Base-by-base conservation (phyloP, 352 stramenopile species). In the Globisporangium rhizosaccharum region DNA sequence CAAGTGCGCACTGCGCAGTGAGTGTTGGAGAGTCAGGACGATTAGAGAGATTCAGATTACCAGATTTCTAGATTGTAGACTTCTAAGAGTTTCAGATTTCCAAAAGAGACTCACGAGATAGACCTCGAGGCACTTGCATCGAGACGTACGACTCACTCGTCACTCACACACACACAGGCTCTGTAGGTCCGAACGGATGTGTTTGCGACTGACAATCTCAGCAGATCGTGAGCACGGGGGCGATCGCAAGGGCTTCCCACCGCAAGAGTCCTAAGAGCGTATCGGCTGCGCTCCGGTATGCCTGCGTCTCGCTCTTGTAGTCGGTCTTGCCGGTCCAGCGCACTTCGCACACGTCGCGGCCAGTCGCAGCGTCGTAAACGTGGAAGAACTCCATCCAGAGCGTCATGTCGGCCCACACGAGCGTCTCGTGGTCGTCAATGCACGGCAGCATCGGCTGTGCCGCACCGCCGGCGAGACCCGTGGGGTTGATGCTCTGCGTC, bases 251-350 rank as follows among this genome's bases (percentile, higher is more conserved):
- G 36, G 73, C 59, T 50, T 85, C 72, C 72, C 72, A 82, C 18
- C 72, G 72, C 68, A 85, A 63, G 45, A 82, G 59, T 25, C 71
- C 67, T 26, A 70, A 70, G 39, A 82, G 54, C 64, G 73, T 81
- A 42, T 85, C 75, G 9, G 70, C 66, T 2, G 75, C 70, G 48
- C 76, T 85, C 12, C 73, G 68, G 41, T 70, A 70, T 37, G 72
- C 75, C 57, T 82, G 68, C n/a, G 70, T 68, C 14, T 62, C 54
- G 39, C 73, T 70, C 28, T 72, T 76, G 71, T 81, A 85, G 50
- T 82, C 75, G 45, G 73, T 82, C 37, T 67, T 70, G 45, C 75
- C 75, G 0, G 66, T 69, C 71, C 72, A 85, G 20, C 73, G 71
- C 45, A 85, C 68, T 51, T 76, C 66, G 44, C 74, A 72, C n/a